A percentile compares a stretch with the other conserved stretches of the same genome.
These are phyloP conservation scores for Talaromyces liani DNA, from an alignment of 495 filamentous ascomycete species.

Conservation along the genomic window DNA sequence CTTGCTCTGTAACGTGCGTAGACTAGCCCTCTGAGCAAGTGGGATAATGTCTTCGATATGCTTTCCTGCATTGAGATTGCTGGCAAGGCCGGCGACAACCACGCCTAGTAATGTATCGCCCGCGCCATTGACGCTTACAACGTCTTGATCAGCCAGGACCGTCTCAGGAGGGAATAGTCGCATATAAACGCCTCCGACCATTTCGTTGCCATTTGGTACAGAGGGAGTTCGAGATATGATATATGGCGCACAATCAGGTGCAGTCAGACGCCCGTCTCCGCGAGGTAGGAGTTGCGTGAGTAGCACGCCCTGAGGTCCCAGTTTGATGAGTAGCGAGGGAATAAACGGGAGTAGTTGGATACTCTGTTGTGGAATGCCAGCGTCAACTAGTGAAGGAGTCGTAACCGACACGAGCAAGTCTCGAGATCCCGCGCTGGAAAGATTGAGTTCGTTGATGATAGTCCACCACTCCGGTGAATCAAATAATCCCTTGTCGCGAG, in stretches of 20 bases:
- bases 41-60: slow-evolving; percentile 36
- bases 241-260: slow-evolving; percentile 53
- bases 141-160: slow-evolving; percentile 46
- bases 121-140: slow-evolving; percentile 88
- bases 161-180: slow-evolving; percentile 64
- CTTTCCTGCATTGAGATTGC: slow-evolving; percentile 12
- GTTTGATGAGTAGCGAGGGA: slow-evolving; percentile 74
- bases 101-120: slow-evolving; percentile 90
- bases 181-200: slow-evolving; percentile 79
- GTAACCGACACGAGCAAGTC: slow-evolving; percentile 59
- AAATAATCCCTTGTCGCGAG: slow-evolving; percentile 55
- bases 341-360: slow-evolving; percentile 86
- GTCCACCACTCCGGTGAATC: slow-evolving; percentile 64
- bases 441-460: slow-evolving; percentile 65
- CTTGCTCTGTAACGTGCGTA: slow-evolving; percentile 62
- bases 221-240: slow-evolving; percentile 49
- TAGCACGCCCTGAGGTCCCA: slow-evolving; percentile 73
- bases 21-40: slow-evolving; percentile 63
- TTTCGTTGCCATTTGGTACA: slow-evolving; percentile 32
- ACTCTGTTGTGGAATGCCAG: slow-evolving; percentile 72
- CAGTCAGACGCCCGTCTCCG: slow-evolving; percentile 56
- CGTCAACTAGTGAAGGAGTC: slow-evolving; percentile 55
- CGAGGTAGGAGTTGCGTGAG: slow-evolving; percentile 59
- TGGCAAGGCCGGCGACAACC: slow-evolving; percentile 58
- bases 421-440: slow-evolving; percentile 49